Percentiles rank a stretch among this genome's conserved stretches.
phyloP scores from a whole-genome alignment of 78 protist genomes.

The Dictyostelium brefeldianum region DNA sequence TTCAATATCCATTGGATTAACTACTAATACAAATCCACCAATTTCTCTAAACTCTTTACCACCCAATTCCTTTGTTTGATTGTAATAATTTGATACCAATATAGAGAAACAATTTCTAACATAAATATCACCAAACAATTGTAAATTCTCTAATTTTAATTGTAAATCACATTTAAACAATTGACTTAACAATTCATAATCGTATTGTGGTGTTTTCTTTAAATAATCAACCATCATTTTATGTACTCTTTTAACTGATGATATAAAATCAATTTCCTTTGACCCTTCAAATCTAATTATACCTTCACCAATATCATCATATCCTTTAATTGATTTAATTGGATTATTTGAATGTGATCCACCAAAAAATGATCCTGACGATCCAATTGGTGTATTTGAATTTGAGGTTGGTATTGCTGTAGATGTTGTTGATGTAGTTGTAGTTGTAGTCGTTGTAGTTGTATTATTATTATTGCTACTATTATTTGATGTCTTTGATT shows the following conservation, averaged over 20 bases:
- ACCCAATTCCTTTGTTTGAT: background rate
- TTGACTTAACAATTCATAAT: constrained; percentile 53
- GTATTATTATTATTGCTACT: background rate
- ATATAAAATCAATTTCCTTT: constrained; percentile 36
- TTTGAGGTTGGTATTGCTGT: background rate
- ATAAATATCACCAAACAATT: constrained; percentile 78
- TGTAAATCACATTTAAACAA: constrained; percentile 54
- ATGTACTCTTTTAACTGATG: constrained; percentile 29
- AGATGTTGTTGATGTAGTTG: background rate
- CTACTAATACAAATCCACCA: constrained; percentile 59
- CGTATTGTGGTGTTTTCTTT: constrained; percentile 63
- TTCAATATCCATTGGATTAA: constrained; percentile 47
- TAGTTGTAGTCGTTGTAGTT: background rate
- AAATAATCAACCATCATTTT: constrained; percentile 9
- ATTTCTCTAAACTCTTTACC: constrained; percentile 35
- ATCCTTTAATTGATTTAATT: constrained; percentile 10
- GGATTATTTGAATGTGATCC: constrained; percentile 21
- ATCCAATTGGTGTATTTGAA: background rate
- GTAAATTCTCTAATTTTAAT: constrained; percentile 68
- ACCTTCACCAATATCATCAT: constrained; percentile 65
- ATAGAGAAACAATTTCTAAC: constrained; percentile 56
- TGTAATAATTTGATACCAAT: constrained; percentile 40
- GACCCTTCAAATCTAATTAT: constrained; percentile 7
- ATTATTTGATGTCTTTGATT: background rate
- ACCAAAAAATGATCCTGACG: background rate